Percentiles rank a stretch among this genome's conserved stretches.
These are phyloP conservation scores for Theileria annulata DNA, from an alignment of 169 alveolate species.

Conservation along the genomic window DNA sequence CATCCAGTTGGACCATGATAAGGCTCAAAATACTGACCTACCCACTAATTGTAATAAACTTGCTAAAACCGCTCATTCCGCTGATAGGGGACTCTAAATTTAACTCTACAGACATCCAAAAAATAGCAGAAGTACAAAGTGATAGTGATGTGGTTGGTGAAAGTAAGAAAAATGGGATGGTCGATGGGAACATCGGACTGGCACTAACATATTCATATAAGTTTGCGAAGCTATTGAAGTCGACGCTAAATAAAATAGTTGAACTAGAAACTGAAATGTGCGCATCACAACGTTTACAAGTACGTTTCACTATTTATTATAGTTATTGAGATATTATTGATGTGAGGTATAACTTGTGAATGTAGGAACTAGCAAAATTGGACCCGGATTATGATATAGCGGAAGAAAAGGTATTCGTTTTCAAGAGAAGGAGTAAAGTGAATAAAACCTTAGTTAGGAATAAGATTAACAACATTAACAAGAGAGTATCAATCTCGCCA, in stretches of 20 bases:
- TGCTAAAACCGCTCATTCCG: slow-evolving; percentile 44
- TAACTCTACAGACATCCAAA: background rate
- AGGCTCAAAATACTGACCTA: slow-evolving; percentile 46
- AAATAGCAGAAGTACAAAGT: background rate
- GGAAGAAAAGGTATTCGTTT: slow-evolving; percentile 4
- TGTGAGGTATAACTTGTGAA: background rate
- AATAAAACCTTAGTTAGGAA: background rate
- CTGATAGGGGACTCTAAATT: background rate
- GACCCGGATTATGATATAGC: slow-evolving; percentile 19
- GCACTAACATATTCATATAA: slow-evolving; percentile 61
- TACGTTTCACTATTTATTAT: slow-evolving; percentile 4
- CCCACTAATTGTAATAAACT: slow-evolving; percentile 48
- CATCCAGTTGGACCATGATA: slow-evolving; percentile 61
- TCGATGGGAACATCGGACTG: slow-evolving; percentile 37
- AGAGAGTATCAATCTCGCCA: background rate
- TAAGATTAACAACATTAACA: background rate
- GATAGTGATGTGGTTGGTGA: background rate
- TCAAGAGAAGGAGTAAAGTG: background rate
- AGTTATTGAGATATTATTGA: background rate
- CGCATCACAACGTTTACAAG: slow-evolving; percentile 65
- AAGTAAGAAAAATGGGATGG: slow-evolving; percentile 6
- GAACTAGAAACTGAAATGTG: slow-evolving; percentile 56
- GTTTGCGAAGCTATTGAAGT: slow-evolving; percentile 40
- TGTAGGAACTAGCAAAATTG: slow-evolving; percentile 22
- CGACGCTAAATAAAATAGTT: slow-evolving; percentile 34